Base-by-base conservation (phyloP, 805 yeast species). In the Vanderwaltozyma yarrowii region DNA sequence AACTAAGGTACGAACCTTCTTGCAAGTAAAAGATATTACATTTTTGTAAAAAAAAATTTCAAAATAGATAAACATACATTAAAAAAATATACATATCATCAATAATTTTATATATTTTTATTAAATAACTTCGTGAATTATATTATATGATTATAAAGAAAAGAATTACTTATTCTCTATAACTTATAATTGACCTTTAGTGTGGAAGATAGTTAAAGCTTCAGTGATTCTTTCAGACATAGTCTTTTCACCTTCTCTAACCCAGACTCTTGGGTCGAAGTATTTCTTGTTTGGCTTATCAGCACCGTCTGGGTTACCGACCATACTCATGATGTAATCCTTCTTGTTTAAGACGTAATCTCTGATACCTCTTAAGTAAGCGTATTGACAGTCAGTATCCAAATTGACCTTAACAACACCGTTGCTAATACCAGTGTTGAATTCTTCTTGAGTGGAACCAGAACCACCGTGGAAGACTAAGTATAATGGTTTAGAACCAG, bases 241-340 rank as follows among this genome's bases (percentile, higher is more conserved):
- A 63, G 96, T 87, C 87, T 87, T 87, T 78, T 92, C 98, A 77
- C 98, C 97, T 74, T 89, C 97, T 78, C 97, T 88, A 53, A 92
- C 96, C 98, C 98, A 92, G 70, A 88, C 97, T 80, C 98, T 89
- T 73, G 98, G 98, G 74, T 92, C 98, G 65, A 86, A 92, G 86
- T 72, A 87, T 76, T 92, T 92, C 88, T 92, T 92, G 89, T 92
- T 92, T 73, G 98, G 98, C 77, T 86, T 84, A 72, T 92, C 97
- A 41, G 73, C 89, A 69, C 97, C 98, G 17, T 89, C 96, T 71
- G 98, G 98, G 94, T 92, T 92, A 71, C 98, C 98, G 59, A 92
- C 96, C 70, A 70, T 83, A 41, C 81, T 48, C 72, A 74, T 54
- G 56, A 92, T 66, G 80, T 92, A 92, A 70, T 88, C 98, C 80